Evolutionary conservation across 495 filamentous ascomycete genomes (phyloP).

Genomic region (Cercophora samala): DNA sequence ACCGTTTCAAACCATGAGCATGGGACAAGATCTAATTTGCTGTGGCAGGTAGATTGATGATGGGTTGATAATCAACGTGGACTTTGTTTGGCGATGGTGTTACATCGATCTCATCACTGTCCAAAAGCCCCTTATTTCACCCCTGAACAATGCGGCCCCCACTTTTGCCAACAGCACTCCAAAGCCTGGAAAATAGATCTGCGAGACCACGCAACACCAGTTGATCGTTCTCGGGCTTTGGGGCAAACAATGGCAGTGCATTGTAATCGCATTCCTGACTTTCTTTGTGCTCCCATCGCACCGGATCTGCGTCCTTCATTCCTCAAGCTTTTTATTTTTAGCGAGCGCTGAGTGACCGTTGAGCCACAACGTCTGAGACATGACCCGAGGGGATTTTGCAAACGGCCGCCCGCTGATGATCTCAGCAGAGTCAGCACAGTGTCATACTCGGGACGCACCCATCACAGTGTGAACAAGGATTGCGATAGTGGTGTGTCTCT

Average conservation of each 20-base stretch:
- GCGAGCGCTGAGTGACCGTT: background rate
- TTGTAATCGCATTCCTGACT: background rate
- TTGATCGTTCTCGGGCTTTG: background rate
- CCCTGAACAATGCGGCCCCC: no score
- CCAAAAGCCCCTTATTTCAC: no score
- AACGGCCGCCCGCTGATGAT: background rate
- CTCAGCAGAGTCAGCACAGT: background rate
- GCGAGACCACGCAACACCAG: background rate
- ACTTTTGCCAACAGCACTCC: no score
- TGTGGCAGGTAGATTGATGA: no score
- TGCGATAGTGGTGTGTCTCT: background rate
- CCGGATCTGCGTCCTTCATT: background rate
- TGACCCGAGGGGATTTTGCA: background rate
- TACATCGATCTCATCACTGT: no score
- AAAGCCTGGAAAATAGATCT: background rate
- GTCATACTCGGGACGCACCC: background rate
- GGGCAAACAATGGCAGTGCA: background rate
- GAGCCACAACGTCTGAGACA: background rate
- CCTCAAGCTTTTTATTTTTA: background rate
- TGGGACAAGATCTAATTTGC: no score
- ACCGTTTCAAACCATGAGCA: no score
- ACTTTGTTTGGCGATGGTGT: no score
- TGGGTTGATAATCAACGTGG: no score
- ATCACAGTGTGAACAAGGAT: background rate
- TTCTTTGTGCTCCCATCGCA: background rate